Conservation (phyloP, 2,329 filamentous ascomycete genomes). For the Akanthomyces lecanii region DNA sequence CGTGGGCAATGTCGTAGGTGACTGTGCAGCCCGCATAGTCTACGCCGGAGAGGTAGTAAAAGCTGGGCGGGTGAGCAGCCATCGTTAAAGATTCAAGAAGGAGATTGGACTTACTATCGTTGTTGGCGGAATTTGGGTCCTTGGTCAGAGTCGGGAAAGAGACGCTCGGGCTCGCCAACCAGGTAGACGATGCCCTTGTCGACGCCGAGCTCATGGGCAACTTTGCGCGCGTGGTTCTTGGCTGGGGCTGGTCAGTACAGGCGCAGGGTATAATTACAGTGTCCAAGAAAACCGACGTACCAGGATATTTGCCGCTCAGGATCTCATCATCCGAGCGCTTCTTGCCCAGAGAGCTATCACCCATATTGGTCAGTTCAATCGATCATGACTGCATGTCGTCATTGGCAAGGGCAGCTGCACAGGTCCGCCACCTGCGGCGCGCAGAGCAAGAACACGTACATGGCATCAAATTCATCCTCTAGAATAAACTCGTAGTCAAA, state of each 20-base stretch:
- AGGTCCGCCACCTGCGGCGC: too few species aligned
- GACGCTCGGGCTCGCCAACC: slow-evolving; percentile 45
- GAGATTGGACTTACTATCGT: slow-evolving; percentile 45
- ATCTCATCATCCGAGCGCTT: slow-evolving; percentile 25
- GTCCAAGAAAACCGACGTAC: not conserved
- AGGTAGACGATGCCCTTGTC: slow-evolving; percentile 52
- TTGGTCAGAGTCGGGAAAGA: slow-evolving; percentile 58
- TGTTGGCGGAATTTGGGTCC: slow-evolving; percentile 53
- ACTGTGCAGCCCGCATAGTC: slow-evolving; percentile 52
- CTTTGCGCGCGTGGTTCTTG: slow-evolving; percentile 54
- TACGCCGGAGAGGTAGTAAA: slow-evolving; percentile 55
- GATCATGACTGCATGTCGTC: not conserved
- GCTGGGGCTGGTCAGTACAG: slow-evolving; percentile 32
- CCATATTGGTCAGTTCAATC: slow-evolving; percentile 14
- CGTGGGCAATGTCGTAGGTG: slow-evolving; percentile 54
- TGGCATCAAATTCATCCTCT: slow-evolving; percentile 52
- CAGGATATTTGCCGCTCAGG: slow-evolving; percentile 27
- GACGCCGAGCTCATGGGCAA: slow-evolving; percentile 47
- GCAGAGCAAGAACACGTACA: slow-evolving; percentile 38
- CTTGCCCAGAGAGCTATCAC: slow-evolving; percentile 36
- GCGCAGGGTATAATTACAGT: not conserved
- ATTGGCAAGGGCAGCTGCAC: not conserved
- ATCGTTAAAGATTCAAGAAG: not conserved
- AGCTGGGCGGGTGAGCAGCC: slow-evolving; percentile 34
- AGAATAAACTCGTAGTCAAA: slow-evolving; percentile 40